A percentile compares a stretch with the other conserved stretches of the same genome.
Conservation (phyloP, 352 stramenopile species). For the Phytophthora pluvialis region DNA sequence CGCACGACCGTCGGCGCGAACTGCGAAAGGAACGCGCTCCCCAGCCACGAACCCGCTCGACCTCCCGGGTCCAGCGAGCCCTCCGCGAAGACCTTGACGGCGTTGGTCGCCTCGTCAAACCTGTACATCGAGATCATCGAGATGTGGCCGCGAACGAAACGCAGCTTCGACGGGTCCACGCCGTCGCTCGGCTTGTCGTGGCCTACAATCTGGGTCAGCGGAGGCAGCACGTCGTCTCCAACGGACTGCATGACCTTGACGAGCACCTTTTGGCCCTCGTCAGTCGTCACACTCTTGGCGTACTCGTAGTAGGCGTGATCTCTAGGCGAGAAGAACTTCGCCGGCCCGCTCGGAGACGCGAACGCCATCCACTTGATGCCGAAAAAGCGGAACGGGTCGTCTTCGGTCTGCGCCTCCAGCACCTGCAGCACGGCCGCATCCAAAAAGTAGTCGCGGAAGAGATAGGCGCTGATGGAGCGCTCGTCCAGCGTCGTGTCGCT, state of each 20-base stretch:
- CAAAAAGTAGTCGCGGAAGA: slow-evolving; percentile 70
- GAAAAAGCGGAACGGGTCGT: slow-evolving; percentile 76
- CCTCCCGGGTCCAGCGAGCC: slow-evolving; percentile 60
- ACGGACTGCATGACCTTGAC: slow-evolving; percentile 70
- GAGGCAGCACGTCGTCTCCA: slow-evolving; percentile 51
- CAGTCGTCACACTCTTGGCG: slow-evolving; percentile 49
- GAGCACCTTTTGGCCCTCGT: slow-evolving; percentile 60
- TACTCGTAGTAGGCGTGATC: slow-evolving; percentile 74
- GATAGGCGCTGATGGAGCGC: slow-evolving; percentile 60
- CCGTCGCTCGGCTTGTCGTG: slow-evolving; percentile 39
- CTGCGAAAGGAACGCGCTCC: slow-evolving; percentile 66
- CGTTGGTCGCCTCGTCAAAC: slow-evolving; percentile 56
- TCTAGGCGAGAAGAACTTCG: slow-evolving; percentile 57
- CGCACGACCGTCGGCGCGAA: slow-evolving; percentile 68
- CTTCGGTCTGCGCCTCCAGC: slow-evolving; percentile 60
- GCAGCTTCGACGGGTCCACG: slow-evolving; percentile 44
- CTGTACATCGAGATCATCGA: slow-evolving; percentile 71
- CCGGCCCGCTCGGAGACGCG: slow-evolving; percentile 43
- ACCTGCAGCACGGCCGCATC: slow-evolving; percentile 74
- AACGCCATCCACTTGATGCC: slow-evolving; percentile 82
- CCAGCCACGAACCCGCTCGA: slow-evolving; percentile 53
- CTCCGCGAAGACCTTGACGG: slow-evolving; percentile 75
- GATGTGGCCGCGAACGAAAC: slow-evolving; percentile 61
- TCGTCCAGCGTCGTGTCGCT: slow-evolving; percentile 74
- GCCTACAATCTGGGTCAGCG: slow-evolving; percentile 32